Evolutionary conservation across 2,329 filamentous ascomycete genomes (phyloP), one percentile per base, ranked within the genome.

Genomic region (Fusarium subtropicale): DNA sequence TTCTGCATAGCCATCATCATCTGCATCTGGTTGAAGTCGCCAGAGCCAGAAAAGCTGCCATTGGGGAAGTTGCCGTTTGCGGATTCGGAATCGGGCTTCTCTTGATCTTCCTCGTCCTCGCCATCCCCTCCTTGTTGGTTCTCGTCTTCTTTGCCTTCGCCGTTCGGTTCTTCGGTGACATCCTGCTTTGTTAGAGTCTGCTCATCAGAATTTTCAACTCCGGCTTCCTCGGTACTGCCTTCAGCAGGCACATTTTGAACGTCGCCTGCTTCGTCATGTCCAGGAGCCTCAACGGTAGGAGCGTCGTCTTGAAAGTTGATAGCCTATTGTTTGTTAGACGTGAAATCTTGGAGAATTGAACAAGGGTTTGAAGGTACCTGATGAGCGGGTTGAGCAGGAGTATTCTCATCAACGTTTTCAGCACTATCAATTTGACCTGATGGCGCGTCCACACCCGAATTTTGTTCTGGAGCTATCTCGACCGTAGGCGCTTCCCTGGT

Each of bases 1-100:
- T 91, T 87, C 80, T 91, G 86, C 91, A 93, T 87, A 80, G 88
- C 84, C 89, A 92, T 91, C 90, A 92, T 88, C 89, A 88, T 88
- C 79, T 92, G 91, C 89, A 94, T 92, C 84, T 91, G 89, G 76
- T 89, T 91, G 79, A 92, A 90, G 74, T 91, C 89, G 60, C 86
- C 87, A 66, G 85, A 85, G 75, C 87, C 88, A 76, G 84, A 72
- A 28, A 86, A 91, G 75, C 85, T 86, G 85, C 90, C 88, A 69
- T 84, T 85, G 28, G 85, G 77, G 70, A 90, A 89, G 66, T 72
- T 75, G 63, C 83, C 82, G 69, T 82, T 84, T 75, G 79, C 80
- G 28, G 77, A 72, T 38, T 81, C 81, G 57, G 76, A 74, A 41
- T 78, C 79, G 47, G 75, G 76, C 59, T 77, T 73, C 52, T 76